Conservation (phyloP, 805 yeast genomes). For the Kazachstania africana region DNA sequence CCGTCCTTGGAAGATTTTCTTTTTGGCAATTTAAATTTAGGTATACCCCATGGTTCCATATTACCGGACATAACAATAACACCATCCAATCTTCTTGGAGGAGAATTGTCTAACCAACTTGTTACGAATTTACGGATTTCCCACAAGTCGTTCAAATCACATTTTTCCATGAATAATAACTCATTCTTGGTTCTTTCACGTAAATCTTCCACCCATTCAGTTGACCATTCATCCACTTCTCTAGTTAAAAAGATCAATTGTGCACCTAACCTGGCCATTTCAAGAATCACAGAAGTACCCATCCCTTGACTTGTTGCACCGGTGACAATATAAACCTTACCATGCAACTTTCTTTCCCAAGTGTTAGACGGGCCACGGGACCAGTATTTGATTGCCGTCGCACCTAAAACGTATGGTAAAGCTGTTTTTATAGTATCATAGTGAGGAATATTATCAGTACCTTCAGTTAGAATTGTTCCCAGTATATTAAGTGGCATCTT, state of each 20-base stretch:
- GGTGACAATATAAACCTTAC: conserved; percentile 68
- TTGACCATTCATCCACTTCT: conserved; percentile 59
- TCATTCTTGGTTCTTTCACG: conserved; percentile 58
- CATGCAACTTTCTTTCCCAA: conserved; percentile 90
- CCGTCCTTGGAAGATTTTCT: conserved; percentile 71
- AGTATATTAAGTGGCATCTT: conserved; percentile 79
- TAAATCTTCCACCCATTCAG: conserved; percentile 69
- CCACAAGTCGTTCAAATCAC: conserved; percentile 64
- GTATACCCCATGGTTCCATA: conserved; percentile 51
- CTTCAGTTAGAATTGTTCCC: conserved; percentile 57
- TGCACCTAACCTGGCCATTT: conserved; percentile 74
- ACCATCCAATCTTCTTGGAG: conserved; percentile 87
- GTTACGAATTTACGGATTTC: conserved; percentile 86
- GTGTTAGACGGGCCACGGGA: conserved; percentile 72
- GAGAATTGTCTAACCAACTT: conserved; percentile 80
- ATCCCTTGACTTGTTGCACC: conserved; percentile 89
- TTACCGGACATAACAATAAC: conserved; percentile 83
- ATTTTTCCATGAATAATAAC: conserved; percentile 81
- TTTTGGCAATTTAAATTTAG: conserved; percentile 20
- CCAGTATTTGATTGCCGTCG: conserved; percentile 52
- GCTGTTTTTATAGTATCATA: conserved; percentile 46
- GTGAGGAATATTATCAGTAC: conserved; percentile 66
- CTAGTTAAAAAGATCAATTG: conserved; percentile 69
- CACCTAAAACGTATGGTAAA: conserved; percentile 41
- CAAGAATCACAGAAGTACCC: conserved; percentile 66